These are phyloP conservation scores for Parmelia sp. DNA, from an alignment of 495 filamentous ascomycete species.

Conservation along the genomic window DNA sequence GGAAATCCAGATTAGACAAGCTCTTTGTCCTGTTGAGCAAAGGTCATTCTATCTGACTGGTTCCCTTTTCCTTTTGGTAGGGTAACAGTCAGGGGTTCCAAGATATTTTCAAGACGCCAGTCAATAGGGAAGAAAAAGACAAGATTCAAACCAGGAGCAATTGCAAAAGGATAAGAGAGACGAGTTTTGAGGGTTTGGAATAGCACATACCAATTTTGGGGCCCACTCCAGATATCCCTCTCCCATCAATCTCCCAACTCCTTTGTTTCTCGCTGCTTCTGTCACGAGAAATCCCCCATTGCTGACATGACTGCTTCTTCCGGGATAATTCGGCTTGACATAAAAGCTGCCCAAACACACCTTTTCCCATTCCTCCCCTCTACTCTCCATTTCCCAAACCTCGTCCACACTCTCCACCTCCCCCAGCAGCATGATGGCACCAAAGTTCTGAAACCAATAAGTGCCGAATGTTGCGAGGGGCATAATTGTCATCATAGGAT, in stretches of 20 bases:
- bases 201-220: conserved; percentile 61
- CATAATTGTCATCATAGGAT: conserved; percentile 83
- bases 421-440: conserved; percentile 86
- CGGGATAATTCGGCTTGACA: conserved; percentile 96
- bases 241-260: conserved; percentile 88
- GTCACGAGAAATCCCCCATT: conserved; percentile 95
- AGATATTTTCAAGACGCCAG: too few species aligned
- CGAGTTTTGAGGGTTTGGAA: not conserved
- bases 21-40: not conserved
- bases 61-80: too few species aligned
- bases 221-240: conserved; percentile 94
- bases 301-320: conserved; percentile 90
- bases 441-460: conserved; percentile 97
- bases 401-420: conserved; percentile 63
- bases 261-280: conserved; percentile 78
- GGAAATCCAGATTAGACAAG: not conserved
- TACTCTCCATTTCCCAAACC: conserved; percentile 45
- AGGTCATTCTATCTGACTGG: not conserved
- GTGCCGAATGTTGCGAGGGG: conserved; percentile 66
- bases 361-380: conserved; percentile 69
- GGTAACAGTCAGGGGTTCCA: too few species aligned
- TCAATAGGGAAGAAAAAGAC: not conserved
- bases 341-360: conserved; percentile 92
- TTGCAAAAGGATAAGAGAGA: not conserved
- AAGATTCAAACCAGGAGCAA: not conserved